phyloP scores from a whole-genome alignment of 2,329 filamentous ascomycete genomes.

The Botrytis deweyae region DNA sequence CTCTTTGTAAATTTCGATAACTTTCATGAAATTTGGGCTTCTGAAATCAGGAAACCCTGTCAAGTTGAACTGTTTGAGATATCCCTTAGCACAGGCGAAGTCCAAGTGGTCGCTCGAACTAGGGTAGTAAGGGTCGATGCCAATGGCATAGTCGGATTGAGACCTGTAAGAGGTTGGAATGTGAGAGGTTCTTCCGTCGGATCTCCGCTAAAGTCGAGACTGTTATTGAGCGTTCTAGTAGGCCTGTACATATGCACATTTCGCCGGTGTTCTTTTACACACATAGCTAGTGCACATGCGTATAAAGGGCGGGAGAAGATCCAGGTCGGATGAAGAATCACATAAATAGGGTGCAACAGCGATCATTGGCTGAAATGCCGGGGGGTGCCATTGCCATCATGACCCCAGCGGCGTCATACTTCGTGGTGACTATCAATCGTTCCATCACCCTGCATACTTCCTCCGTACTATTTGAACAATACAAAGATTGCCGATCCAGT shows the following conservation, averaged over 20 bases:
- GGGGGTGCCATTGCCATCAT: background rate
- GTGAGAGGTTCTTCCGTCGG: background rate
- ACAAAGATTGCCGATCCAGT: background rate
- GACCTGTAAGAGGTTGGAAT: background rate
- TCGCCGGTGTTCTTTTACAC: background rate
- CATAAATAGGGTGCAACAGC: background rate
- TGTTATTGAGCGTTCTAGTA: background rate
- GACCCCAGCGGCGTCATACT: background rate
- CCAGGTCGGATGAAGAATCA: background rate
- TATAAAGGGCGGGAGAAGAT: background rate
- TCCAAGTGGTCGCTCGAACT: conserved; percentile 4
- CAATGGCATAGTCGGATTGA: background rate
- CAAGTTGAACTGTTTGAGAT: background rate
- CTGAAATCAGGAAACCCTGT: background rate
- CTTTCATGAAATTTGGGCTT: background rate
- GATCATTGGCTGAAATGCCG: background rate
- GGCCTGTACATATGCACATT: background rate
- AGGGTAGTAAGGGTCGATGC: background rate
- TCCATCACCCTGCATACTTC: background rate
- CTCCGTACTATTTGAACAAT: background rate
- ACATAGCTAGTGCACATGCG: background rate
- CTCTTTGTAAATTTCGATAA: background rate
- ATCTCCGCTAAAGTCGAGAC: background rate
- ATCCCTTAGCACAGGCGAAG: background rate
- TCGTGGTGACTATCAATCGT: background rate